Base-by-base conservation (phyloP, 108 stramenopile species). In the Fistulifera solaris region DNA sequence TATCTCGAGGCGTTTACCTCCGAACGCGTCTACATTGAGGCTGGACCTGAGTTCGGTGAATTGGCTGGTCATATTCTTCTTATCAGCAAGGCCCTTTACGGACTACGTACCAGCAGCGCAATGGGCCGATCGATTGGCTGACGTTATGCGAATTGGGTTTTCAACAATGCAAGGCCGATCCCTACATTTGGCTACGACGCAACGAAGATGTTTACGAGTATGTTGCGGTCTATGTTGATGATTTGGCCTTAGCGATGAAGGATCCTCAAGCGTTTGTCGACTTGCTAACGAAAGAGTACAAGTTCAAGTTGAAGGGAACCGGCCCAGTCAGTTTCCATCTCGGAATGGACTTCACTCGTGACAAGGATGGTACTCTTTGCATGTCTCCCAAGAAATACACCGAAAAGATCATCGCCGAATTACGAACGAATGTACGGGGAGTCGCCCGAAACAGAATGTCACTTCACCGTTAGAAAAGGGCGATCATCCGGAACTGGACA, bases 91-190 rank as follows among this genome's bases (percentile, higher is more conserved):
- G 65, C 65, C 0, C 39, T 66, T 1, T 66, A 66, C 39, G 65
- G 65, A 14, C 26, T 66, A 12, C 38, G 58, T 0, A 53, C 58
- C 38, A 54, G 16, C 31, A 28, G 54, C 6, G 4, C 18, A 28
- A 11, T 55, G 31, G 31, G 27, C 18, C 7, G 57, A 48, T 4
- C 4, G 22, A n/a, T 8, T 39, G 27, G 16, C 51, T 15, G 59
- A 61, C n/a, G 54, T 39, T 7, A 28, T 70, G 65, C 24, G 62
- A 57, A 16, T 24, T 69, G 11, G 72, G 69, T 0, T 78, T 73
- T 40, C 15, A 11, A 12, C 66, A 67, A 8, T 73, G 54, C 35
- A 22, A 48, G 14, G 55, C 59, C 22, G 73, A 75, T n/a, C 47
- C 65, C 35, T 59, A 75, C 42, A 38, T 75, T 8, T 75, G 73